Conservation (phyloP, 2,329 filamentous ascomycete genomes). For the Neospermospora avenae region DNA sequence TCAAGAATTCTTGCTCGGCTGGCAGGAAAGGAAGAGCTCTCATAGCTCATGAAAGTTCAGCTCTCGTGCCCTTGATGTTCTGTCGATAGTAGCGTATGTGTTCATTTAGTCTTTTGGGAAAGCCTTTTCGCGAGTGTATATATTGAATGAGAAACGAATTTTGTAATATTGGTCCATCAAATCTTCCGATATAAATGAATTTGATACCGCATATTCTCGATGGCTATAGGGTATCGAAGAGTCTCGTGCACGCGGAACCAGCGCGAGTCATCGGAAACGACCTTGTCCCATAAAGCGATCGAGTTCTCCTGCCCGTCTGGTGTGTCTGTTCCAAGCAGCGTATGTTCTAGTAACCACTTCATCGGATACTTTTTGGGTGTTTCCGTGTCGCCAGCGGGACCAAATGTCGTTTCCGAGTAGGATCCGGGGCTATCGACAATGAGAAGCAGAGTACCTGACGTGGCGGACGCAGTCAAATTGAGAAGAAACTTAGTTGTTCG, state of each 20-base stretch:
- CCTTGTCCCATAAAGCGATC: conserved; percentile 62
- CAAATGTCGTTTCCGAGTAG: conserved; percentile 79
- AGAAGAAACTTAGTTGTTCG: conserved; percentile 76
- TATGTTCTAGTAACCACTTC: conserved; percentile 87
- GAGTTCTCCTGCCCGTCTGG: conserved; percentile 32
- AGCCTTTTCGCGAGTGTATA: conserved; percentile 14
- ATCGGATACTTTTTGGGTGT: conserved; percentile 74
- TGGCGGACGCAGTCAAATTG: conserved; percentile 56
- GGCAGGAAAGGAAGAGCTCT: conserved; percentile 24
- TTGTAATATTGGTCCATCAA: conserved; percentile 14
- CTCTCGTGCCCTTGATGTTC: conserved; percentile 59
- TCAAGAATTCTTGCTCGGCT: conserved; percentile 29
- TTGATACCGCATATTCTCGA: conserved; percentile 96
- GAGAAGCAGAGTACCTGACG: conserved; percentile 64
- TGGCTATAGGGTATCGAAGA: conserved; percentile 74
- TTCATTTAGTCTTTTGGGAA: conserved; percentile 4
- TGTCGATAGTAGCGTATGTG: conserved; percentile 39
- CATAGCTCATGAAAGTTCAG: conserved; percentile 46
- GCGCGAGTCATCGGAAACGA: conserved; percentile 70
- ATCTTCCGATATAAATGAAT: conserved; percentile 70
- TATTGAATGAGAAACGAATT: conserved; percentile 28
- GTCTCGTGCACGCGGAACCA: conserved; percentile 76
- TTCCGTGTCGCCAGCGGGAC: conserved; percentile 35
- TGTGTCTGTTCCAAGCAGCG: conserved; percentile 53
- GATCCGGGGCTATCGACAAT: conserved; percentile 92